These are phyloP conservation scores for Irpex sp. DNA, from an alignment of 1,284 basidiomycete species.

Conservation along the genomic window DNA sequence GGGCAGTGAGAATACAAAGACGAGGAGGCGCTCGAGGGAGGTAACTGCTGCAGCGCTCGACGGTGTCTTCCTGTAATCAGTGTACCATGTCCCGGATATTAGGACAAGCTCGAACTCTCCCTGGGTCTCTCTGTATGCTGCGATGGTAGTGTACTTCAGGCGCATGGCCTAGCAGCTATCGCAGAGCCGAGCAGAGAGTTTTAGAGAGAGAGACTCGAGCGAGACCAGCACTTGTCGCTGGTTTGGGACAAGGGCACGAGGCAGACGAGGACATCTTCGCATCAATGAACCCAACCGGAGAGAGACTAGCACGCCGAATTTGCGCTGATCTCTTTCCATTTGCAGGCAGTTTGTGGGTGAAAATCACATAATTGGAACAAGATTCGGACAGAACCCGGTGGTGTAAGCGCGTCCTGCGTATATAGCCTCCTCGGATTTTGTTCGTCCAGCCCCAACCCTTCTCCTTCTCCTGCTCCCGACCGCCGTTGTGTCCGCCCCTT, in stretches of 20 bases:
- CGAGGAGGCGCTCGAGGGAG: neutral
- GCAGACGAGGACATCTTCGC: neutral
- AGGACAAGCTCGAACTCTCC: no score
- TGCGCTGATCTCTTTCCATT: neutral
- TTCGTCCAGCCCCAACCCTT: slow-evolving; percentile 29
- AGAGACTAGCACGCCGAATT: neutral
- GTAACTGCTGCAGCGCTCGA: neutral
- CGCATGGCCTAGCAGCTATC: no score
- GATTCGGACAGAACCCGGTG: neutral
- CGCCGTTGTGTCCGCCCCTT: slow-evolving; percentile 21
- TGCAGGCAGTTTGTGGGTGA: neutral
- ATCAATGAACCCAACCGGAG: slow-evolving; percentile 2
- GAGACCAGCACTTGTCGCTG: neutral
- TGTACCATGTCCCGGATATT: neutral
- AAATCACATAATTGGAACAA: neutral
- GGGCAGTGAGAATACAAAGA: slow-evolving; percentile 3
- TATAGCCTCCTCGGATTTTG: slow-evolving; percentile 18
- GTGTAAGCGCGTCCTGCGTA: slow-evolving; percentile 12
- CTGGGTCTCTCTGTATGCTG: no score
- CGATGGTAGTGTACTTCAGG: no score
- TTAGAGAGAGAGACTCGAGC: no score
- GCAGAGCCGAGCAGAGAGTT: no score
- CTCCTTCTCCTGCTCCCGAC: slow-evolving; percentile 31
- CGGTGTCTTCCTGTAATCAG: neutral
- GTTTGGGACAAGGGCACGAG: neutral